phyloP scores from a whole-genome alignment of 495 filamentous ascomycete species.

The Usnea hakonensis region DNA sequence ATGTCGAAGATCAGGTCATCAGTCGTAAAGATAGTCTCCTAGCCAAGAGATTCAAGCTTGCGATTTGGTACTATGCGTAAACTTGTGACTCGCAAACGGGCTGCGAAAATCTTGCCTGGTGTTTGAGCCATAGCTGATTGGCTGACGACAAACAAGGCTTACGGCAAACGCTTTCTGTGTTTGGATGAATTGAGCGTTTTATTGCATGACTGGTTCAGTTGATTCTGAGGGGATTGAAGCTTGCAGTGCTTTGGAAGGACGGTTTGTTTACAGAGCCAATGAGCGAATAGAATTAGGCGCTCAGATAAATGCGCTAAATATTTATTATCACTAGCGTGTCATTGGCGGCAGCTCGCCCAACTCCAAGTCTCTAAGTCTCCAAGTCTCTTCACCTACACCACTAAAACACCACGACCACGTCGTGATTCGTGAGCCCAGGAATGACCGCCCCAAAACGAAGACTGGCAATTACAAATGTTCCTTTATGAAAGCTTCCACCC shows the following conservation, averaged over 20 bases:
- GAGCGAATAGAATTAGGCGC: not conserved
- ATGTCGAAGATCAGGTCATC: not conserved
- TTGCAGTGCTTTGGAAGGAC: slow-evolving; percentile 1
- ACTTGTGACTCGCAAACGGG: not conserved
- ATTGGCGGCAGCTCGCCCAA: not conserved
- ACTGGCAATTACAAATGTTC: not conserved
- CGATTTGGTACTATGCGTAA: not conserved
- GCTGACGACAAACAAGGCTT: not conserved
- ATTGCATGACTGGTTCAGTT: slow-evolving; percentile 12
- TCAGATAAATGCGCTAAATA: slow-evolving; percentile 2
- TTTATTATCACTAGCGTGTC: not conserved
- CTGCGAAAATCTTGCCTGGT: not conserved
- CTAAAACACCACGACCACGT: too few species aligned
- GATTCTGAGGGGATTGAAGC: not conserved
- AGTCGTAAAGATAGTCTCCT: not conserved
- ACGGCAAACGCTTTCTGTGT: slow-evolving; percentile 11
- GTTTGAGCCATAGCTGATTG: not conserved
- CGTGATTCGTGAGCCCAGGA: too few species aligned
- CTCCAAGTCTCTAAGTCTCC: too few species aligned
- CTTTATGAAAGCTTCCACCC: not conserved
- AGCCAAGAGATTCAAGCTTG: not conserved
- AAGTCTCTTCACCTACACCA: too few species aligned
- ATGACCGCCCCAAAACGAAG: too few species aligned
- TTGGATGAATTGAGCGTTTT: not conserved
- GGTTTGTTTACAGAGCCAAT: slow-evolving; percentile 11